A percentile compares a stretch with the other conserved stretches of the same genome.
Conservation (phyloP, 2,329 filamentous ascomycete species). For the Colletotrichum abscissum region DNA sequence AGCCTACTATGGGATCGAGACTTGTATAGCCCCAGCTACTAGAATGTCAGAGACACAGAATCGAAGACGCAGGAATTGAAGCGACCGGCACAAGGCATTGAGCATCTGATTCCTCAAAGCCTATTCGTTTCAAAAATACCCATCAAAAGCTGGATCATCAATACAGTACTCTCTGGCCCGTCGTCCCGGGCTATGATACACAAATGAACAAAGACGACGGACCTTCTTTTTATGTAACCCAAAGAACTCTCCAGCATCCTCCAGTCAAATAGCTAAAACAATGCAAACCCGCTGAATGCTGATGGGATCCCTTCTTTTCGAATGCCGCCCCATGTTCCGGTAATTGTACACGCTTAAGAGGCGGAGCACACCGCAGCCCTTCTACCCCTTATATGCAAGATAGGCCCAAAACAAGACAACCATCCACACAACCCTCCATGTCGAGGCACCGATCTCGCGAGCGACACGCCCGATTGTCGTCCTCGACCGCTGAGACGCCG, state of each 20-base stretch:
- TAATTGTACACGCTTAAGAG: conserved; percentile 20
- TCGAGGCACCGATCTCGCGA: conserved; percentile 70
- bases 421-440: conserved; percentile 73
- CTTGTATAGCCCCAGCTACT: too few species aligned
- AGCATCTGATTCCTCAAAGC: background rate
- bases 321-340: background rate
- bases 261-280: conserved; percentile 11
- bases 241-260: background rate
- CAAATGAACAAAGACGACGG: conserved; percentile 9
- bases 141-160: background rate
- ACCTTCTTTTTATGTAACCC: conserved; percentile 18
- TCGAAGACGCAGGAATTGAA: too few species aligned
- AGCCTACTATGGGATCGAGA: too few species aligned
- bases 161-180: background rate
- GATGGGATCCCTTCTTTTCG: background rate
- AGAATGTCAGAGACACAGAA: too few species aligned
- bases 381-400: conserved; percentile 72
- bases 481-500: conserved; percentile 41
- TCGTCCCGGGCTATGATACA: conserved; percentile 7
- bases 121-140: background rate
- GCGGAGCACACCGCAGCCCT: background rate
- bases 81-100: background rate
- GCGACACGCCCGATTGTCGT: conserved; percentile 59
- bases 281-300: conserved; percentile 32
- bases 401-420: conserved; percentile 74